Evolutionary conservation across 306 rosid genomes (phyloP).

Genomic region (Spatholobus suberectus): DNA sequence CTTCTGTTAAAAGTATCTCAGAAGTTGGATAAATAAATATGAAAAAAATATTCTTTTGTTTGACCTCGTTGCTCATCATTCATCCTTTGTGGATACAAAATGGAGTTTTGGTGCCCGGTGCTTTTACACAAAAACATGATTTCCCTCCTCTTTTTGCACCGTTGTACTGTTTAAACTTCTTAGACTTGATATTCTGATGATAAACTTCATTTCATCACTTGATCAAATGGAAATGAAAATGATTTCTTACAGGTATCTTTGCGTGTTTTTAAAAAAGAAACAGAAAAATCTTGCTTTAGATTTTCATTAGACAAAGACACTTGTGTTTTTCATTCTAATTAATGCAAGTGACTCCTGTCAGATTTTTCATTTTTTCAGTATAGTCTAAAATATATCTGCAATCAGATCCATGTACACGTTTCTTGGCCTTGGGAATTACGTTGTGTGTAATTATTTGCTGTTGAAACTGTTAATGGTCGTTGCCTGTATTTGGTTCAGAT

Average conservation of each 20-base stretch:
- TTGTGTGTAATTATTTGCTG: too few species aligned
- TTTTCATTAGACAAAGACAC: neutral
- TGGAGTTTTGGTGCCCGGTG: neutral
- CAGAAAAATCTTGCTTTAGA: neutral
- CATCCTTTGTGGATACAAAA: neutral
- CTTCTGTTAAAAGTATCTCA: conserved; percentile 7
- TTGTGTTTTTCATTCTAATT: neutral
- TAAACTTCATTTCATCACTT: neutral
- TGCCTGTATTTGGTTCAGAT: too few species aligned
- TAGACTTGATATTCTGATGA: neutral
- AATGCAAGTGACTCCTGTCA: too few species aligned
- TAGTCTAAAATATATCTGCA: too few species aligned
- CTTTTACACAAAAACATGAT: neutral
- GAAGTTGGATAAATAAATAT: conserved; percentile 5
- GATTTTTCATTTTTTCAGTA: too few species aligned
- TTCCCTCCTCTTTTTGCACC: neutral
- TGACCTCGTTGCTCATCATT: neutral
- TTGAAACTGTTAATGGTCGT: too few species aligned
- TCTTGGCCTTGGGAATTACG: too few species aligned
- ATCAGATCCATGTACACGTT: too few species aligned
- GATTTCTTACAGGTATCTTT: neutral
- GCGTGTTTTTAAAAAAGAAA: neutral
- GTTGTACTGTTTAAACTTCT: neutral
- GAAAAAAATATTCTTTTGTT: neutral
- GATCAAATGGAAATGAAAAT: neutral